Conservation (phyloP, 2,329 filamentous ascomycete species). For the Monosporascus cannonballus region DNA sequence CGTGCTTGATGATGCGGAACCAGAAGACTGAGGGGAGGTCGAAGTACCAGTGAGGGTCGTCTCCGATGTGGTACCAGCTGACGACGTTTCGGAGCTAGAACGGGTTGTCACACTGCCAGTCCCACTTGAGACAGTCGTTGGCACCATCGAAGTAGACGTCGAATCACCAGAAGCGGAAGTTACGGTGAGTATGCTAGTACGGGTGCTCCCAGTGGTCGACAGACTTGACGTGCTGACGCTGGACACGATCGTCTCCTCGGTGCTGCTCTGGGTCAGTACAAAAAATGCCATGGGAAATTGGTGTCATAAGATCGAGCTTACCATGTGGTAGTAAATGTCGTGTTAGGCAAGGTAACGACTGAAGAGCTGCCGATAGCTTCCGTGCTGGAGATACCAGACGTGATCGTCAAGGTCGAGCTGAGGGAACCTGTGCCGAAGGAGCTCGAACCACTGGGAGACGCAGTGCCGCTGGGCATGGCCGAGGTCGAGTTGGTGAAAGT, state of each 20-base stretch:
- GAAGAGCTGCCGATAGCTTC: conserved; percentile 3
- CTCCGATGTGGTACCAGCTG: not conserved
- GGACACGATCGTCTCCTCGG: conserved; percentile 1
- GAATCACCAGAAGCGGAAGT: not conserved
- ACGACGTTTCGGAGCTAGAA: not conserved
- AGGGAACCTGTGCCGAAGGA: not conserved
- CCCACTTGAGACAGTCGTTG: conserved; percentile 1
- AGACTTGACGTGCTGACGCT: not conserved
- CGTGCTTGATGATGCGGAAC: not conserved
- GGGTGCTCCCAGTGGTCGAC: not conserved
- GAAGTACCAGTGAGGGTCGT: not conserved
- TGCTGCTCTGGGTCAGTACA: conserved; percentile 6
- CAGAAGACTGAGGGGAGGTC: not conserved
- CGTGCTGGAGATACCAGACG: conserved; percentile 1
- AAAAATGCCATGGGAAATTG: not conserved
- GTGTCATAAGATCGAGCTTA: conserved; percentile 1
- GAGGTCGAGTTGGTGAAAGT: not conserved
- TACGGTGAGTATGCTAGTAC: not conserved
- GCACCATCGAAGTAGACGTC: conserved; percentile 6
- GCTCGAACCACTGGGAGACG: not conserved
- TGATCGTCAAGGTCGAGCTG: not conserved
- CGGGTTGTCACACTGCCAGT: not conserved
- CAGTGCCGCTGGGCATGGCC: not conserved
- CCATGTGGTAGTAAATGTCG: conserved; percentile 9
- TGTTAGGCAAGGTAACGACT: not conserved